Percentiles rank a stretch among this genome's conserved stretches.
Conservation (phyloP, 768 basidiomycete species). For the Naganishia onofrii region DNA sequence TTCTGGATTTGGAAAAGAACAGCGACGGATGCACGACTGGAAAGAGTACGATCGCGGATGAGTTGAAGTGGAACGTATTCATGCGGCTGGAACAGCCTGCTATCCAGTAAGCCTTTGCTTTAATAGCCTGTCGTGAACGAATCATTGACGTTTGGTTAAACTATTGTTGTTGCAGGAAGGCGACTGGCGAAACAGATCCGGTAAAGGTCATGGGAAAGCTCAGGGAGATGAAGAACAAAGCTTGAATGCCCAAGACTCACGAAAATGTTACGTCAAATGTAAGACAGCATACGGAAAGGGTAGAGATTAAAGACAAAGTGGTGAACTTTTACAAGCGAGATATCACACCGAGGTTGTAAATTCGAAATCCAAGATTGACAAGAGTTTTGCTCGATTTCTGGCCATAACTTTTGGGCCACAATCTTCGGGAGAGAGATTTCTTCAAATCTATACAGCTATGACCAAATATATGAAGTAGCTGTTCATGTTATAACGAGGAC, state of each 20-base stretch:
- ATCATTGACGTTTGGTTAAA: conserved; percentile 2
- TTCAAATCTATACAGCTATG: no score
- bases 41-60: conserved; percentile 82
- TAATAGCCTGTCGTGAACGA: not conserved
- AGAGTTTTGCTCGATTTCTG: no score
- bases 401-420: no score
- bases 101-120: conserved; percentile 60
- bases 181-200: conserved; percentile 58
- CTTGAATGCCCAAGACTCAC: not conserved
- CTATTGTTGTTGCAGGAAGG: conserved; percentile 55
- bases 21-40: conserved; percentile 68
- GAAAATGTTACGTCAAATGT: not conserved
- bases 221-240: conserved; percentile 76
- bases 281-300: not conserved
- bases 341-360: not conserved
- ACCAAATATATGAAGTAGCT: no score
- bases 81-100: conserved; percentile 70
- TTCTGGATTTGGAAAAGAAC: conserved; percentile 61
- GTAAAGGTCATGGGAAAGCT: conserved; percentile 69
- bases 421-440: no score
- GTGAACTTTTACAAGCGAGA: not conserved
- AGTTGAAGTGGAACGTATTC: conserved; percentile 93
- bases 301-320: not conserved
- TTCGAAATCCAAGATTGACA: not conserved
- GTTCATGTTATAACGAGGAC: no score